Evolutionary conservation across 345 rosid species (phyloP).

Genomic region (Salix koriyanagi): DNA sequence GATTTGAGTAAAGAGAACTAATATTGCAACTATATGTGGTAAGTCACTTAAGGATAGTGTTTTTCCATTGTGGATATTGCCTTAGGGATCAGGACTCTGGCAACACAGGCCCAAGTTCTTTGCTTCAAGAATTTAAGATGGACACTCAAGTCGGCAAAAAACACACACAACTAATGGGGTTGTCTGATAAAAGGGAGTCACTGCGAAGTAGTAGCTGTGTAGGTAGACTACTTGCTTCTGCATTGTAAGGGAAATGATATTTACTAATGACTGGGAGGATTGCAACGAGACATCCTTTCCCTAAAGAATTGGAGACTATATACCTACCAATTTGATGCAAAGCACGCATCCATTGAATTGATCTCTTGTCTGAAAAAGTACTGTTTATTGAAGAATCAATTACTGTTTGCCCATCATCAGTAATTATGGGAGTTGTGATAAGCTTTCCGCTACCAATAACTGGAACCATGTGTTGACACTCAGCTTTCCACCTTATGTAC

Average conservation of each 20-base stretch:
- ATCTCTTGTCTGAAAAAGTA: conserved; percentile 56
- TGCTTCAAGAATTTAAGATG: background rate
- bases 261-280: background rate
- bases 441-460: conserved; percentile 71
- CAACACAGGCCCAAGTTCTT: background rate
- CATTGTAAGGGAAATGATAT: background rate
- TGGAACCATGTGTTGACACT: conserved; percentile 78
- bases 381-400: conserved; percentile 35
- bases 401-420: conserved; percentile 58
- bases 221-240: background rate
- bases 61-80: background rate
- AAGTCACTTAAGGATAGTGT: background rate
- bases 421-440: conserved; percentile 55
- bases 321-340: conserved; percentile 82
- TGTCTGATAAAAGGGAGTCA: background rate
- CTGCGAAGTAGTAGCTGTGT: background rate
- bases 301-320: background rate
- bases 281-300: background rate
- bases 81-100: background rate
- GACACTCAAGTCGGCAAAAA: background rate
- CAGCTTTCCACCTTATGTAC: conserved; percentile 66
- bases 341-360: conserved; percentile 70
- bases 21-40: background rate
- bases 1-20: background rate
- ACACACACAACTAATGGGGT: background rate